Percentiles rank a stretch among this genome's conserved stretches.
Conservation (phyloP, 192 early-diverging fungal genomes). For the Gaertneriomyces semiglobifer region DNA sequence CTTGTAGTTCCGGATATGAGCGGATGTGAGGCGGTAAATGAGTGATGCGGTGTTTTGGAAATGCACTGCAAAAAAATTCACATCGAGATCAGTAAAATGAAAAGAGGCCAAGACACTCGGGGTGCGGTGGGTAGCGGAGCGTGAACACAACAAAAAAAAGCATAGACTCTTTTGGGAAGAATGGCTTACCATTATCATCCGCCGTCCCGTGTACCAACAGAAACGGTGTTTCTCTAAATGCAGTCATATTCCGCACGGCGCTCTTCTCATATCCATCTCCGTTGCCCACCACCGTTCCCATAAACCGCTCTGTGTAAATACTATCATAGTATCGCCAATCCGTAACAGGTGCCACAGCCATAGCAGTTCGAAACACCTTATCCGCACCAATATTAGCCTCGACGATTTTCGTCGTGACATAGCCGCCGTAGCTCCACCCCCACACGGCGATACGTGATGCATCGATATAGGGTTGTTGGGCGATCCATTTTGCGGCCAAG, state of each 20-base stretch:
- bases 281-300: slow-evolving; percentile 84
- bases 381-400: slow-evolving; percentile 69
- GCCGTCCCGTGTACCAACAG: slow-evolving; percentile 87
- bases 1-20: slow-evolving; percentile 71
- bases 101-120: background rate
- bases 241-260: slow-evolving; percentile 73
- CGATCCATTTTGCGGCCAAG: slow-evolving; percentile 70
- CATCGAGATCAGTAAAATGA: background rate
- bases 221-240: slow-evolving; percentile 74
- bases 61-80: slow-evolving; percentile 63
- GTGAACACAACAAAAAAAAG: too few species aligned
- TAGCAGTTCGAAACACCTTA: slow-evolving; percentile 69
- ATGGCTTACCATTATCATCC: slow-evolving; percentile 65
- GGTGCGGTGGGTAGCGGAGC: too few species aligned
- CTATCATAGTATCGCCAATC: slow-evolving; percentile 84
- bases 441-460: slow-evolving; percentile 78
- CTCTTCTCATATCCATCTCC: slow-evolving; percentile 71
- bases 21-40: slow-evolving; percentile 70
- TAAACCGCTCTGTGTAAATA: slow-evolving; percentile 95
- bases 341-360: slow-evolving; percentile 95
- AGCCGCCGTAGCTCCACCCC: slow-evolving; percentile 98
- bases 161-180: too few species aligned
- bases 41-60: slow-evolving; percentile 85
- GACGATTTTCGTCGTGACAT: slow-evolving; percentile 75
- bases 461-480: slow-evolving; percentile 72